Evolutionary conservation across 2,329 filamentous ascomycete genomes (phyloP), one percentile per base, ranked within the genome.

Genomic region (Cladosporium sp.): DNA sequence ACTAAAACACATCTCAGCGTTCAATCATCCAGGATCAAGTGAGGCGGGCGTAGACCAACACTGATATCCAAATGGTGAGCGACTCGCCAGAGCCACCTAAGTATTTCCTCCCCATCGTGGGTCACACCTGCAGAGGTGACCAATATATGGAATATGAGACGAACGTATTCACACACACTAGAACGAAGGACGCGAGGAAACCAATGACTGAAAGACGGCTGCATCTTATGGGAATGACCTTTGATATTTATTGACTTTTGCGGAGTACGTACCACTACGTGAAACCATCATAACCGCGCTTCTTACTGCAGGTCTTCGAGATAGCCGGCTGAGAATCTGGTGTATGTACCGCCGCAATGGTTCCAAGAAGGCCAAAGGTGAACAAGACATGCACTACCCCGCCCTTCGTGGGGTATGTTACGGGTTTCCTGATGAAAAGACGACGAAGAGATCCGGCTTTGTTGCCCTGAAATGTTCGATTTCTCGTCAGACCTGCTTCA

Each of bases 51-150:
- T 6, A 26, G 5, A 48, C 70, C 48, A 21, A 70, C 68, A 84
- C 74, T 5, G 80, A 82, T 49, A 85, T 84, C 82, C 82, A 84
- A 18, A 84, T 76, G 0, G 82, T 84, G n/a, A 85, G 76, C 30
- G 76, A 73, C 66, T 82, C 78, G 34, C 83, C 83, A 49, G 81
- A 83, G 36, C 82, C 82, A 67, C 82, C 83, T 58, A 84, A 79
- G 66, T 84, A 85, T 69, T 79, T 81, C 53, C 79, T 79, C 32
- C 78, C 77, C 80, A 85, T 79, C 26, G 8, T 46, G n/a, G n/a
- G 21, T 13, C 39, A 46, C 39, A 46, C 39, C 39, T 46, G 39
- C 39, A 46, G 18, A 16, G 54, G 54, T 39, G 2, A 39, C 23
- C 21, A 39, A 39, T 16, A 23, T 11, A 25, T 21, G 30, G 21